Evolutionary conservation across 1,284 basidiomycete genomes (phyloP).

Genomic region (Calocybe gambosa): DNA sequence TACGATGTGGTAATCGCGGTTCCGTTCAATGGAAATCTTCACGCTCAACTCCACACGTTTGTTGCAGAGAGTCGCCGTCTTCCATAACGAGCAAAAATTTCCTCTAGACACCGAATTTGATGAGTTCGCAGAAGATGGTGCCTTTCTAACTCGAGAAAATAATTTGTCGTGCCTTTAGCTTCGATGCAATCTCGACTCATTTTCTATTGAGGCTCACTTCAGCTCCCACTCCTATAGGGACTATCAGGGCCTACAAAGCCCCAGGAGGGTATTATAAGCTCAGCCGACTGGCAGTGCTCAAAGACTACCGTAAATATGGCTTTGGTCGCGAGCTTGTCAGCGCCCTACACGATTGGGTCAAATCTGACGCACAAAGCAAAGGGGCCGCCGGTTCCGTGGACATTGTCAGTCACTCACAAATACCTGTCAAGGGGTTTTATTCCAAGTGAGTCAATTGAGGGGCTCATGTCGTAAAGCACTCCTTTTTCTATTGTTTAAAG

Average conservation of each 20-base stretch:
- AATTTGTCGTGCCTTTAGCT: constrained; percentile 10
- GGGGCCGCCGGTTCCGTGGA: constrained; percentile 25
- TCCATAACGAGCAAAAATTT: constrained; percentile 65
- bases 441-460: constrained; percentile 46
- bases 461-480: not conserved
- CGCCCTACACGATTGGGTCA: constrained; percentile 53
- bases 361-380: constrained; percentile 30
- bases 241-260: constrained; percentile 42
- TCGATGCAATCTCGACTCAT: constrained; percentile 59
- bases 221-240: constrained; percentile 58
- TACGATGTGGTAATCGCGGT: constrained; percentile 38
- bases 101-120: constrained; percentile 67
- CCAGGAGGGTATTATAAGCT: constrained; percentile 55
- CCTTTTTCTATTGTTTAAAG: constrained; percentile 31
- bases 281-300: constrained; percentile 59
- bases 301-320: constrained; percentile 53
- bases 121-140: constrained; percentile 40
- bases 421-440: constrained; percentile 67
- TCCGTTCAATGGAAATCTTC: not conserved
- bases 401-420: constrained; percentile 62
- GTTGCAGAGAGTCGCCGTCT: constrained; percentile 54
- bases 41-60: constrained; percentile 1
- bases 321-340: constrained; percentile 62
- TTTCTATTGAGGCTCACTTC: constrained; percentile 62
- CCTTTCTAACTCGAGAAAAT: constrained; percentile 3